Base-by-base conservation (phyloP, 2,329 filamentous ascomycete genomes). In the Leptodontidium sp. region DNA sequence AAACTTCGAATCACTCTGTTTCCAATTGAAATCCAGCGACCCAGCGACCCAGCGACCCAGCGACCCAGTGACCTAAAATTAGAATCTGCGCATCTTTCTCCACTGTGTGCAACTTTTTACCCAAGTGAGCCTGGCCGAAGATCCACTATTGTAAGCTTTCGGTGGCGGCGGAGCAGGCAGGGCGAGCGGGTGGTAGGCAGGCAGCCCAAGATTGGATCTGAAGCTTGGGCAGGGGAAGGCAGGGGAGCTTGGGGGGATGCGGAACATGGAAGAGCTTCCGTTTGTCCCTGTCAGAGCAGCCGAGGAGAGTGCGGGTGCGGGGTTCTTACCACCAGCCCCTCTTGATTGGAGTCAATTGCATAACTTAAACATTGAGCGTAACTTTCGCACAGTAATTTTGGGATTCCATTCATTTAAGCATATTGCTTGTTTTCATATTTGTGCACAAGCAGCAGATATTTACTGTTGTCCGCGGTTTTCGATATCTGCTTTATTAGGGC, bases 201-300 rank as follows among this genome's bases (percentile, higher is more conserved):
- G 29, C 29, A 32, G 29, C 24, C 14, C 43, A 47, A 47, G 50
- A 32, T 32, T 32, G 49, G 9, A 11, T 14, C 12, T 2, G 21
- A 8, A 26, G 6, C 21, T 52, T 35, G 32, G 32, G 32, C 5
- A 9, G 32, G 32, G 32, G 24, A 1, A 21, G 50, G 24, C 29
- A 14, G 52, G 29, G 52, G 52, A 55, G 52, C 52, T 55, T 17
- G 52, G 52, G 43, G 43, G 24, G 50, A 4, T 40, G 38, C 12
- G 38, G 21, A 59, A 45, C 57, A 45, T 12, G 57, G 57, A 9
- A 45, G 9, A 59, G 57, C 35, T 59, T 59, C 57, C 38, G 57
- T 35, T 59, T 59, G 35, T 58, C 53, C 53, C 38, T 52, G 47
- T n/a, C 17, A 4, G 53, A 15, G n/a, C 57, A 47, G 43, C 57